These are phyloP conservation scores for Xylaria castorea DNA, from an alignment of 495 filamentous ascomycete species.

Conservation along the genomic window DNA sequence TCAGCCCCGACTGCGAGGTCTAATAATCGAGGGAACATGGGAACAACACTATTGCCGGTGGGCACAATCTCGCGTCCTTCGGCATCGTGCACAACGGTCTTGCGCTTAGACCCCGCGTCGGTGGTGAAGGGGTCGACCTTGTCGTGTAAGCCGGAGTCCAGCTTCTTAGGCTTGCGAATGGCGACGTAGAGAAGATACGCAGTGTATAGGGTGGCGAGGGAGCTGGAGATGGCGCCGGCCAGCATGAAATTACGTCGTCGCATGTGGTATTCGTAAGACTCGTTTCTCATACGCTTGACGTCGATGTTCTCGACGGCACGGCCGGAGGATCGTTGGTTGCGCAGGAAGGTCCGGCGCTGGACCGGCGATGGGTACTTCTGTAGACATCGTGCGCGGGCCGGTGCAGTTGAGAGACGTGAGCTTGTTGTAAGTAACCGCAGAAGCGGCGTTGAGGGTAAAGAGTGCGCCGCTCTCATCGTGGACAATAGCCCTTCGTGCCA, in stretches of 20 bases:
- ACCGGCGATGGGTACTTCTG: constrained; percentile 17
- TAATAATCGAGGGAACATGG: constrained; percentile 79
- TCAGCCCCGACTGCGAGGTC: constrained; percentile 57
- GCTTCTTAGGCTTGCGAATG: constrained; percentile 45
- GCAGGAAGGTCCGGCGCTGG: constrained; percentile 49
- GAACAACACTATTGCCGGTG: constrained; percentile 84
- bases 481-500: not conserved
- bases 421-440: constrained; percentile 20
- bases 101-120: constrained; percentile 54
- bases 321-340: constrained; percentile 28
- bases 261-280: constrained; percentile 51
- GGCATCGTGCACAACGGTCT: constrained; percentile 59
- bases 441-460: constrained; percentile 25
- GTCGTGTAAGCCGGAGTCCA: constrained; percentile 52
- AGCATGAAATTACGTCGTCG: constrained; percentile 55
- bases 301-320: constrained; percentile 55
- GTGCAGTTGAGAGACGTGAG: constrained; percentile 18
- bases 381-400: constrained; percentile 8
- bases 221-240: constrained; percentile 54
- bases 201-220: constrained; percentile 56
- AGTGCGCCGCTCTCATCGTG: constrained; percentile 38
- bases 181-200: constrained; percentile 49
- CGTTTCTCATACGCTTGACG: constrained; percentile 48
- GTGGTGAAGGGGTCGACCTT: constrained; percentile 52
- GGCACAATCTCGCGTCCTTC: constrained; percentile 72